Base-by-base conservation (phyloP, 2,329 filamentous ascomycete genomes). In the Fusarium keratoplasticum region DNA sequence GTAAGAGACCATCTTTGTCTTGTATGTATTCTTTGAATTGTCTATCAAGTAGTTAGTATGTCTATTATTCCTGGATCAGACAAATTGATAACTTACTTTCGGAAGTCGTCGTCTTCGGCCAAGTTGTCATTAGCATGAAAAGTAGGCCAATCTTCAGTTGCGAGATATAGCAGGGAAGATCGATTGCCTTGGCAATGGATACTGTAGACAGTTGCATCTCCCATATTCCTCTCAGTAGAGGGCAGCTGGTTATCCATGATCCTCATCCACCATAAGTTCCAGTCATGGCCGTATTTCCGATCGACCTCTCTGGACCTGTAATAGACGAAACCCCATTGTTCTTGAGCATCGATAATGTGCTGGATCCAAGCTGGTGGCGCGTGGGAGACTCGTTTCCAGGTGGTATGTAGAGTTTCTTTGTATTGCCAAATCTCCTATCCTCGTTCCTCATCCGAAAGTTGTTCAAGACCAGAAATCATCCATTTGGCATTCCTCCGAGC, bases 161-260 rank as follows among this genome's bases (percentile, higher is more conserved):
- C 3, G 0, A 74, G 61, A 1, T 4, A 2, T 11, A 6, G 0
- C 31, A 70, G 22, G 5, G 5, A 0, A 5, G 4, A 9, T 25
- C 54, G 6, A 38, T 64, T 70, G 33, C 69, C 69, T 36, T 72
- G 70, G 2, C 60, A 71, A 68, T 72, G 67, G 18, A 72, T 72
- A 58, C 13, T 5, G 16, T 5, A 33, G 31, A 33, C 11, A 33
- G 31, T 33, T 33, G 31, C 10, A 33, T 33, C 10, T 0, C 0
- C n/a, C n/a, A 60, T 25, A 1, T 44, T 27, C 64, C 59, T 18
- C 59, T 14, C 4, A 6, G 5, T 47, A 54, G 59, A 11, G 31
- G 31, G 31, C 31, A 33, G 3, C 31, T 33, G 31, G 31, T 11
- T 33, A 4, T 33, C 31, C 31, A 33, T 11, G 31, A 33, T 13